Conservation (phyloP, 2,329 filamentous ascomycete genomes). For the Paradendryphiella salina region DNA sequence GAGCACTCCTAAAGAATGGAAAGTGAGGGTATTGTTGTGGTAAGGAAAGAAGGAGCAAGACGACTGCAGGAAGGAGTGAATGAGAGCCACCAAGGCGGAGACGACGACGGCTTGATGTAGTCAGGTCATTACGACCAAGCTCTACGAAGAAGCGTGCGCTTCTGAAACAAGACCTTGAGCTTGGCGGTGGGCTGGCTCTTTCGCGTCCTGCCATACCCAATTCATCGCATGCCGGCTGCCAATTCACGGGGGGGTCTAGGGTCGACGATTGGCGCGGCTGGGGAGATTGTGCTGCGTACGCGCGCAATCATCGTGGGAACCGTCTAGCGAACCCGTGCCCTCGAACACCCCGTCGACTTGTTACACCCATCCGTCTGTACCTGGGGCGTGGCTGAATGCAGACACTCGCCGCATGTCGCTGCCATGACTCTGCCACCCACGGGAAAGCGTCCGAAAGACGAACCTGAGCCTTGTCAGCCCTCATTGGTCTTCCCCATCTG, state of each 20-base stretch:
- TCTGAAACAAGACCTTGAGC: constrained; percentile 39
- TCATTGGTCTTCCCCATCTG: constrained; percentile 24
- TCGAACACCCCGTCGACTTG: too few species aligned
- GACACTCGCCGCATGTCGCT: too few species aligned
- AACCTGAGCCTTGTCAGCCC: constrained; percentile 6
- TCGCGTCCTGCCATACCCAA: constrained; percentile 33
- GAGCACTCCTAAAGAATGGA: constrained; percentile 40
- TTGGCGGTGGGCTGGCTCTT: constrained; percentile 38
- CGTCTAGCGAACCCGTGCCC: too few species aligned
- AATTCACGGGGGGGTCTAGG: constrained; percentile 12
- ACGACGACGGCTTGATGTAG: constrained; percentile 35
- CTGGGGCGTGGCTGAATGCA: too few species aligned
- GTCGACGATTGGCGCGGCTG: constrained; percentile 22
- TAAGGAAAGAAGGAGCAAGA: constrained; percentile 30
- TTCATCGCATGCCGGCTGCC: constrained; percentile 31
- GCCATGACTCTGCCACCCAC: too few species aligned
- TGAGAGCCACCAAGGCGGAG: constrained; percentile 14
- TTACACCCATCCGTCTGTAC: too few species aligned
- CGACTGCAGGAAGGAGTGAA: constrained; percentile 10
- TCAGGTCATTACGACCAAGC: constrained; percentile 38
- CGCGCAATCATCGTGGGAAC: too few species aligned
- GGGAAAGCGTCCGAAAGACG: constrained; percentile 6
- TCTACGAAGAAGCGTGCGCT: constrained; percentile 35
- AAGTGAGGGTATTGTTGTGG: constrained; percentile 20
- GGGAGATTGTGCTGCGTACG: constrained; percentile 21